Evolutionary conservation across 371 early-diverging fungal species (phyloP).

Genomic region (Mortierella sp.): DNA sequence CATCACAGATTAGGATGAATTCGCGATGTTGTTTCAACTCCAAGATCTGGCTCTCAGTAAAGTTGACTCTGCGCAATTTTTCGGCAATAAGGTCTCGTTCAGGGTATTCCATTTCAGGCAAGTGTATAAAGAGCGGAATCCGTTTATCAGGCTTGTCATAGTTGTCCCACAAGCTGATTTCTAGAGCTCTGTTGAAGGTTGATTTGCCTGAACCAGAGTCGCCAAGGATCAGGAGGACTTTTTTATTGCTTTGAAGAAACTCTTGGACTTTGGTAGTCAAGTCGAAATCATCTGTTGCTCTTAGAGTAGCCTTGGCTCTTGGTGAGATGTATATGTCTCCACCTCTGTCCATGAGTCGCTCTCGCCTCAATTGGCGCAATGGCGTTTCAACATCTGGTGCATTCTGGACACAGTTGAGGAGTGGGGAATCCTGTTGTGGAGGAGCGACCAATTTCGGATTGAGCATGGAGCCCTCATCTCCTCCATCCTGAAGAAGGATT

Average conservation of each 20-base stretch:
- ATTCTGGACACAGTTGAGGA: background rate
- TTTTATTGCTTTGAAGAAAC: background rate
- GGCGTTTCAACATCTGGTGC: background rate
- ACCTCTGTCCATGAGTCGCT: background rate
- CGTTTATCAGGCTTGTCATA: background rate
- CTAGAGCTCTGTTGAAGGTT: conserved; percentile 3
- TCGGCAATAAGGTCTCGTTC: background rate
- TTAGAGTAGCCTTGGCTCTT: background rate
- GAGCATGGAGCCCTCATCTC: background rate
- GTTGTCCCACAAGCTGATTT: background rate
- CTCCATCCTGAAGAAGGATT: background rate
- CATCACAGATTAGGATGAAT: background rate
- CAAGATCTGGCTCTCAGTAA: background rate
- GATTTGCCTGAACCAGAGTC: background rate
- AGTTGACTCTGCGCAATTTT: background rate
- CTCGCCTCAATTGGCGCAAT: background rate
- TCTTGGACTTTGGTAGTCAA: background rate
- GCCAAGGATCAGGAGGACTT: background rate
- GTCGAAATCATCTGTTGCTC: background rate
- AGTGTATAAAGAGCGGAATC: background rate
- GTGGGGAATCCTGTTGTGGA: background rate
- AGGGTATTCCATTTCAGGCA: background rate
- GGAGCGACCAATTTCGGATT: background rate
- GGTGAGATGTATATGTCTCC: background rate
- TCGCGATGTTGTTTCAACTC: background rate